Evolutionary conservation across 192 early-diverging fungal genomes (phyloP).

Genomic region (Podila clonocystis): DNA sequence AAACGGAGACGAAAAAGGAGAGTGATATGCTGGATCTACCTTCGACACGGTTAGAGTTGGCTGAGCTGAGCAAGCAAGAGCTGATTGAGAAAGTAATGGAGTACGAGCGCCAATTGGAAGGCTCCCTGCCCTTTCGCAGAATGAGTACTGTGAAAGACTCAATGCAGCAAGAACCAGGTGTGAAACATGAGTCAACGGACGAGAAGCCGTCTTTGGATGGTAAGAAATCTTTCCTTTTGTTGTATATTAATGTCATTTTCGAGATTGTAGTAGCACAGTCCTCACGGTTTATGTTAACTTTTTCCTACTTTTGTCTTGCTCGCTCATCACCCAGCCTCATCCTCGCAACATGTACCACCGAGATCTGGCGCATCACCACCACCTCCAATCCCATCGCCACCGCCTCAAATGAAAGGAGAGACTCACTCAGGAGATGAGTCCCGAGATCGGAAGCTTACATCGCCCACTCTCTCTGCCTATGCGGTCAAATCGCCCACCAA

Average conservation of each 20-base stretch:
- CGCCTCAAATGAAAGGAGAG: slow-evolving; percentile 5
- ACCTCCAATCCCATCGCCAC: slow-evolving; percentile 7
- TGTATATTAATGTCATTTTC: too few relatives aligned
- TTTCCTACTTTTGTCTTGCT: background rate
- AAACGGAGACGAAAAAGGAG: slow-evolving; percentile 22
- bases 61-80: slow-evolving; percentile 42
- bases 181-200: background rate
- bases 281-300: background rate
- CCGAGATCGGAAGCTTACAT: slow-evolving; percentile 15
- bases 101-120: slow-evolving; percentile 50
- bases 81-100: slow-evolving; percentile 57
- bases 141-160: slow-evolving; percentile 36
- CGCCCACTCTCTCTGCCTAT: slow-evolving; percentile 14
- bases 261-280: background rate
- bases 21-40: slow-evolving; percentile 28
- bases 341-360: slow-evolving; percentile 2
- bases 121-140: slow-evolving; percentile 18
- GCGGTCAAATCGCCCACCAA: slow-evolving; percentile 49
- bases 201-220: background rate
- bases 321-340: background rate
- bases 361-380: slow-evolving; percentile 3
- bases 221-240: too few relatives aligned
- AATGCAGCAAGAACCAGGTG: slow-evolving; percentile 6
- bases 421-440: slow-evolving; percentile 15
- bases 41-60: slow-evolving; percentile 29